Conservation (phyloP, 2,329 filamentous ascomycete species). For the Nannizzia gypsea region DNA sequence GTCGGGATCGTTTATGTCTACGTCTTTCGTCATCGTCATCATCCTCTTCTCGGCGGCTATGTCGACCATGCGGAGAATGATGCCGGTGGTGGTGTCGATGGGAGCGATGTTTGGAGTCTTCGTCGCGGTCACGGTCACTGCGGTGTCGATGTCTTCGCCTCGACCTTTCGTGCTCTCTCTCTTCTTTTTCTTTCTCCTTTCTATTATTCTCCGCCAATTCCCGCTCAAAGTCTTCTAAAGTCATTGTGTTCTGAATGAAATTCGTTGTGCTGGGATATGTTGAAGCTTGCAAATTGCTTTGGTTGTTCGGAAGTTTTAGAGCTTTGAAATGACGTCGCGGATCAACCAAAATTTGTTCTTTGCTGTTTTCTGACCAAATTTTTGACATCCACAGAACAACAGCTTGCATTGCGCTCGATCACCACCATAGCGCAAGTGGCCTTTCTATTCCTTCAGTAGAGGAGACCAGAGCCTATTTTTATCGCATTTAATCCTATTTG, state of each 20-base stretch:
- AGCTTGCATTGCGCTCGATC: not conserved
- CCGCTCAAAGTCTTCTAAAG: slow-evolving; percentile 65
- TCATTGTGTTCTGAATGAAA: slow-evolving; percentile 35
- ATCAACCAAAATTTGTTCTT: slow-evolving; percentile 1
- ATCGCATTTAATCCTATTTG: not conserved
- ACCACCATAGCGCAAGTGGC: not conserved
- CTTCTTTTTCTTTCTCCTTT: slow-evolving; percentile 25
- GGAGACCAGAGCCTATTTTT: not conserved
- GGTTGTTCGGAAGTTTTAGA: not conserved
- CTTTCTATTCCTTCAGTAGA: not conserved
- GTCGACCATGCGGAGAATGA: slow-evolving; percentile 27
- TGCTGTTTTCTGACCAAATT: not conserved
- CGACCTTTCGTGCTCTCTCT: slow-evolving; percentile 22
- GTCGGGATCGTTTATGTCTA: slow-evolving; percentile 52
- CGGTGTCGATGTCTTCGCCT: slow-evolving; percentile 21
- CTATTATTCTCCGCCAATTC: slow-evolving; percentile 47
- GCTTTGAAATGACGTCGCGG: slow-evolving; percentile 1
- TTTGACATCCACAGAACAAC: not conserved
- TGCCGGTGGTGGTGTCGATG: slow-evolving; percentile 40
- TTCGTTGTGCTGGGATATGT: not conserved
- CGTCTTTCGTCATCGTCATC: slow-evolving; percentile 38
- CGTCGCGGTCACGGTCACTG: slow-evolving; percentile 28
- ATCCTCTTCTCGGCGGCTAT: slow-evolving; percentile 25
- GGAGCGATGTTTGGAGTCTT: slow-evolving; percentile 18
- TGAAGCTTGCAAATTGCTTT: not conserved